phyloP scores from a whole-genome alignment of 2,329 filamentous ascomycete genomes.

The Hypoxylon sp. region DNA sequence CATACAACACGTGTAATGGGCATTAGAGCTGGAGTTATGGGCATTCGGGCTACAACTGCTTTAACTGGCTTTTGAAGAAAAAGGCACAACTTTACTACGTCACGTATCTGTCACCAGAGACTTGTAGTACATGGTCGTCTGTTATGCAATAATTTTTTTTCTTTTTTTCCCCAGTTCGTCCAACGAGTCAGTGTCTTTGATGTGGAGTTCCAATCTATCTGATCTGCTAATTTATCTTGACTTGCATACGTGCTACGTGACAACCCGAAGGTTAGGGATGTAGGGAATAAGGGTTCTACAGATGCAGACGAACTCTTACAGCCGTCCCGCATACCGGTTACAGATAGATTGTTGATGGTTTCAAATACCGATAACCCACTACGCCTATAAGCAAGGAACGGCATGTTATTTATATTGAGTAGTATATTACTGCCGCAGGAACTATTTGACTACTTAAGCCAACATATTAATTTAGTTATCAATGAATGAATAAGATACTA shows the following conservation, averaged over 20 bases:
- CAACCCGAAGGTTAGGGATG: not conserved
- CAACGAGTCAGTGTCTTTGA: constrained; percentile 10
- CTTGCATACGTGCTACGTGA: constrained; percentile 19
- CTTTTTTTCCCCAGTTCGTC: constrained; percentile 1
- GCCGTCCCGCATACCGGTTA: not conserved
- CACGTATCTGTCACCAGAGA: constrained; percentile 32
- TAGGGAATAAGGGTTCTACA: not conserved
- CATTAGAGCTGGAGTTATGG: constrained; percentile 40
- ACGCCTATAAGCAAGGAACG: not conserved
- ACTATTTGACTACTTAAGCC: not conserved
- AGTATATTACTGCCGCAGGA: not conserved
- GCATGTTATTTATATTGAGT: not conserved
- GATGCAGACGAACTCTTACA: not conserved
- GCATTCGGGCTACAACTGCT: constrained; percentile 16
- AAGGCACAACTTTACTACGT: constrained; percentile 27
- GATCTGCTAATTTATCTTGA: constrained; percentile 9
- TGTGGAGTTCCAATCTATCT: constrained; percentile 15
- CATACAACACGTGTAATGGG: constrained; percentile 30
- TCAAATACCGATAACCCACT: not conserved
- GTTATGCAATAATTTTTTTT: constrained; percentile 28
- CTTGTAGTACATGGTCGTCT: constrained; percentile 26
- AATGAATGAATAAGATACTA: not conserved
- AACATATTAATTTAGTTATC: not conserved
- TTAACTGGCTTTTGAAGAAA: constrained; percentile 21
- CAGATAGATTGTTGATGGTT: not conserved